Base-by-base conservation (phyloP, 257 asterid genomes). In the Fraxinus quadrangulata region DNA sequence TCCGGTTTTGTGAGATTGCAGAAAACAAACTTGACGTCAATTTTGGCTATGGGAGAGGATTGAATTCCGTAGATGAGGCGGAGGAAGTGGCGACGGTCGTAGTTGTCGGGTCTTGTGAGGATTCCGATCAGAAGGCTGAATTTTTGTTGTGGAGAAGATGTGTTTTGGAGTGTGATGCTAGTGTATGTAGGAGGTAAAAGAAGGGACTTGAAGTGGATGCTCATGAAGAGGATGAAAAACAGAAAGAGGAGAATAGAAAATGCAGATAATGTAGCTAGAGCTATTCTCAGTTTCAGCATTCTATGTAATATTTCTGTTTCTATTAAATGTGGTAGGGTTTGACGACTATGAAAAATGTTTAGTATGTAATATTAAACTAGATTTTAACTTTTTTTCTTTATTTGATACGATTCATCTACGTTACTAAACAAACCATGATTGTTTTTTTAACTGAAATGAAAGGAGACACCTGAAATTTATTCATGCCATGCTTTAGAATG, bases 1-100 rank as follows among this genome's bases (percentile, higher is more conserved):
- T 91, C 97, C 1, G 84, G 77, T 30, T 85, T 83, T 12, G 94
- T 91, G 82, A 93, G 92, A 26, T 80, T 87, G 84, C 96, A 91
- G n/a, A 93, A 77, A 45, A 93, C 45, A 31, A 90, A 93, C 82
- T 83, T 91, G 17, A 88, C 80, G 4, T 88, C 90, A 4, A 91
- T 87, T 34, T 33, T 80, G n/a, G 96, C 91, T 9, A 81, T 10
- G 42, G 84, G 51, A 6, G 88, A 72, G 36, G 89, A 76, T 28
- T 90, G 96, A 3, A 81, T 82, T 14, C 88, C 97, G 72, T 93
- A 91, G 5, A 91, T 24, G 77, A 93, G 91, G 71, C 96, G 96
- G 79, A 93, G 94, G 84, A 93, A 90, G 83, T 90, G 92, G 74
- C 96, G 92, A 5, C 85, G 93, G 2, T 87, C 96, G 71, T 91